Percentiles rank a stretch among this genome's conserved stretches.
Conservation (phyloP, 2,329 filamentous ascomycete genomes). For the Penicillium paneum region DNA sequence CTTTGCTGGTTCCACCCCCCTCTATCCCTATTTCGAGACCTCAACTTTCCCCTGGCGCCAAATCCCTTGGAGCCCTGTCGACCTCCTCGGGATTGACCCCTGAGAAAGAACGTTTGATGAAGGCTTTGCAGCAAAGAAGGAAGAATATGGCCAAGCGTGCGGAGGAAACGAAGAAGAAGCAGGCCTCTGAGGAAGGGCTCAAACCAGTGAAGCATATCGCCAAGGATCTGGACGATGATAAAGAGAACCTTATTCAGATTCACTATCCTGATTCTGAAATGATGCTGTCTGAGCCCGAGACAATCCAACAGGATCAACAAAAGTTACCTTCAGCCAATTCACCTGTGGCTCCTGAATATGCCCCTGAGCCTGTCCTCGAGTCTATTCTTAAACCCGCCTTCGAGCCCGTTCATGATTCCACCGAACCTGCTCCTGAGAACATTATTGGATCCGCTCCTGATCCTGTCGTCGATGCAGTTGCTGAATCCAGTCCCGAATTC, state of each 20-base stretch:
- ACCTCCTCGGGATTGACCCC: slow-evolving; percentile 64
- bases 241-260: slow-evolving; percentile 27
- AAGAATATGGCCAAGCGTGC: slow-evolving; percentile 61
- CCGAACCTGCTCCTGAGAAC: slow-evolving; percentile 13
- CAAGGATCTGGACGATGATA: slow-evolving; percentile 27
- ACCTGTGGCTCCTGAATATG: background rate
- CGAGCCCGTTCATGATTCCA: background rate
- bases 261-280: slow-evolving; percentile 1
- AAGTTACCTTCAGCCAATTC: background rate
- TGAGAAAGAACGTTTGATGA: slow-evolving; percentile 90
- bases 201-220: slow-evolving; percentile 7
- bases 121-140: slow-evolving; percentile 85
- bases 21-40: slow-evolving; percentile 34
- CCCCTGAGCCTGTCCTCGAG: background rate
- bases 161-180: slow-evolving; percentile 29
- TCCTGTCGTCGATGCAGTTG: background rate
- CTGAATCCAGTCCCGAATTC: slow-evolving; percentile 8
- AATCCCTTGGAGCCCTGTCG: slow-evolving; percentile 46
- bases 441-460: background rate
- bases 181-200: slow-evolving; percentile 10
- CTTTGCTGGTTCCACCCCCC: slow-evolving; percentile 39
- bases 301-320: slow-evolving; percentile 12
- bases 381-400: background rate
- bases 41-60: slow-evolving; percentile 39
- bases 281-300: slow-evolving; percentile 9